Evolutionary conservation across 2,329 filamentous ascomycete genomes (phyloP).

Genomic region (Calonectria fujianensis): DNA sequence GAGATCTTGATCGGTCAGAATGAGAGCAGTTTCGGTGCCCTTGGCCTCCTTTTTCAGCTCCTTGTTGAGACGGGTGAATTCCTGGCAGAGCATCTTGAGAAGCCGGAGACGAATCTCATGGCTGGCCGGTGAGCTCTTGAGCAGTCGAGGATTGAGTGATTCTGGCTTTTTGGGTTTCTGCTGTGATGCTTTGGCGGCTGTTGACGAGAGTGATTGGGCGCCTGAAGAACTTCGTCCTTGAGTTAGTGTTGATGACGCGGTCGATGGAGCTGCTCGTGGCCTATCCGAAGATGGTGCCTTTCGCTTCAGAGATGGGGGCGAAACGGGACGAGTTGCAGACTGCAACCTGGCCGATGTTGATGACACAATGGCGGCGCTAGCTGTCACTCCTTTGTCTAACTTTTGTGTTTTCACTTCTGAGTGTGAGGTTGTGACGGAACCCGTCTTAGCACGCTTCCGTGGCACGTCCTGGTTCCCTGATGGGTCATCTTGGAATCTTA

Average conservation of each 20-base stretch:
- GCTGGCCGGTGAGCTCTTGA: conserved; percentile 74
- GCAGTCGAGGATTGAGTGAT: conserved; percentile 79
- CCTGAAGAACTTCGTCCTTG: conserved; percentile 32
- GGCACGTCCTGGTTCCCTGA: conserved; percentile 54
- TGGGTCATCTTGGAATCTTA: conserved; percentile 30
- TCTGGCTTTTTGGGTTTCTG: conserved; percentile 63
- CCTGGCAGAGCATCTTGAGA: conserved; percentile 78
- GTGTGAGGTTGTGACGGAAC: conserved; percentile 40
- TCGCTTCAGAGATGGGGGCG: conserved; percentile 59
- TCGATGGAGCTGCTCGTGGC: conserved; percentile 30
- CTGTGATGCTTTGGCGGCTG: conserved; percentile 43
- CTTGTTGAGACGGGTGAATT: conserved; percentile 80
- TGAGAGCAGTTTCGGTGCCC: conserved; percentile 69
- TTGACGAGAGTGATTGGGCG: conserved; percentile 46
- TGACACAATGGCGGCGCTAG: conserved; percentile 19
- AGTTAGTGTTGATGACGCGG: conserved; percentile 33
- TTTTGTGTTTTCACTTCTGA: conserved; percentile 38
- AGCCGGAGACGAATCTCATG: conserved; percentile 75
- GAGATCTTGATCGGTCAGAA: conserved; percentile 79
- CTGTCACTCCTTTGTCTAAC: conserved; percentile 21
- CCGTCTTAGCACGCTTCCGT: conserved; percentile 57
- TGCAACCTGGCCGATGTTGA: conserved; percentile 38
- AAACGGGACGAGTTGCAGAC: conserved; percentile 57
- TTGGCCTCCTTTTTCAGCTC: conserved; percentile 73
- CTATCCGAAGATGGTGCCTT: conserved; percentile 41